A percentile compares a stretch with the other conserved stretches of the same genome.
These are phyloP conservation scores for Xylariaceae sp. DNA, from an alignment of 2,329 filamentous ascomycete species.

Conservation along the genomic window DNA sequence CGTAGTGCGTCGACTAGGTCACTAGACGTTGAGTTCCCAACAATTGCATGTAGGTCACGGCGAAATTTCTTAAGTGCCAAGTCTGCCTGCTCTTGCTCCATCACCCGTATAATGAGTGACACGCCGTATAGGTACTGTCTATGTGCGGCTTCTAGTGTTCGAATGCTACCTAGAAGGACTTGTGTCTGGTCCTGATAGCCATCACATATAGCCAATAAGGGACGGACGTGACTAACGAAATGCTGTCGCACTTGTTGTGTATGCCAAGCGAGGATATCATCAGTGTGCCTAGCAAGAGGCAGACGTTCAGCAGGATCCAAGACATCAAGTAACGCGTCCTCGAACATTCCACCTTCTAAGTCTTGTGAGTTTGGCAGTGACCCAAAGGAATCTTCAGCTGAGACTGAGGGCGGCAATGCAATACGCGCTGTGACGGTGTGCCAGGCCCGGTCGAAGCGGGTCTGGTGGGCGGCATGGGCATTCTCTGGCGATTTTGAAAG, in stretches of 20 bases:
- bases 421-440: conserved; percentile 64
- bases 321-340: conserved; percentile 59
- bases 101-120: conserved; percentile 56
- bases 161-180: conserved; percentile 58
- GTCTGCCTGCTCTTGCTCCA: conserved; percentile 47
- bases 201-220: conserved; percentile 57
- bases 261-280: conserved; percentile 66
- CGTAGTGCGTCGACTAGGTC: conserved; percentile 60
- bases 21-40: conserved; percentile 66
- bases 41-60: conserved; percentile 67
- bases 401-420: conserved; percentile 60
- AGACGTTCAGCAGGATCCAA: conserved; percentile 53
- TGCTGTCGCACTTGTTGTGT: conserved; percentile 65
- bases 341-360: conserved; percentile 51
- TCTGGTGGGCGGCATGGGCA: conserved; percentile 54
- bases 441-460: conserved; percentile 67
- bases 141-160: conserved; percentile 64
- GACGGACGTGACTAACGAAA: conserved; percentile 64
- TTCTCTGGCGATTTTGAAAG: conserved; percentile 33
- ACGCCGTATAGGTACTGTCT: conserved; percentile 63
- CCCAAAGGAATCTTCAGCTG: conserved; percentile 61
- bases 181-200: conserved; percentile 50
- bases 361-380: conserved; percentile 50
- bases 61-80: conserved; percentile 58
- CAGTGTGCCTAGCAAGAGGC: conserved; percentile 58